Base-by-base conservation (phyloP, 495 filamentous ascomycete genomes). In the Lasiosphaeria hispida region DNA sequence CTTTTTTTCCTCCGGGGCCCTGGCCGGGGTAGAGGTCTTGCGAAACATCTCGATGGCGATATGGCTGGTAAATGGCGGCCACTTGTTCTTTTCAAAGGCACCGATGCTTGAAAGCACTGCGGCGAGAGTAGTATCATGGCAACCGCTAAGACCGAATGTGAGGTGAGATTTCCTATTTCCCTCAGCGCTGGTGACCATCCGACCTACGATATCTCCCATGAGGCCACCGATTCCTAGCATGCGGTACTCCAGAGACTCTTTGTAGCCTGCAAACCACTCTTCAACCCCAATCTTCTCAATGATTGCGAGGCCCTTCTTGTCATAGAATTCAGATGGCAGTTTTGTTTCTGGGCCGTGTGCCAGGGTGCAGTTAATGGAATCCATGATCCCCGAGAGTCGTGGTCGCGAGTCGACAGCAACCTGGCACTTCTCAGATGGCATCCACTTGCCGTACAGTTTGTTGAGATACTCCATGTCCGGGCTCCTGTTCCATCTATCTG, bases 61-160 rank as follows among this genome's bases (percentile, higher is more conserved):
- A 50, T 91, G 91, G 61, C 87, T 92, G 0, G 93, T 97, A 65
- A 90, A 98, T 0, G 89, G 91, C 1, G 94, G 94, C 94, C 94
- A 98, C 18, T 77, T 78, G 44, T 83, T 80, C 17, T 75, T 76
- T 43, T 91, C 78, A 67, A 86, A 94, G 6, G 88, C 86, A 8
- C 94, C 94, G 1, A 97, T 63, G 59, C 87, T 90, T 8, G 87
- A 78, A 37, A 98, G 73, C 10, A 95, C 72, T 0, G 80, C 90
- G 4, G 89, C 94, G 8, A 97, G 77, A 15, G 94, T 97, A 9
- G 94, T 97, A 70, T 98, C 94, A 68, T 98, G 94, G 63, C 92
- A 96, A 15, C 94, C 94, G 63, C 84, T 87, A 61, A 98, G 74
- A 4, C 83, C 87, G 44, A 80, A 76, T 15, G 68, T 69, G 61